A percentile compares a stretch with the other conserved stretches of the same genome.
phyloP scores from a whole-genome alignment of 2,329 filamentous ascomycete species.

The Aspergillus sp. region DNA sequence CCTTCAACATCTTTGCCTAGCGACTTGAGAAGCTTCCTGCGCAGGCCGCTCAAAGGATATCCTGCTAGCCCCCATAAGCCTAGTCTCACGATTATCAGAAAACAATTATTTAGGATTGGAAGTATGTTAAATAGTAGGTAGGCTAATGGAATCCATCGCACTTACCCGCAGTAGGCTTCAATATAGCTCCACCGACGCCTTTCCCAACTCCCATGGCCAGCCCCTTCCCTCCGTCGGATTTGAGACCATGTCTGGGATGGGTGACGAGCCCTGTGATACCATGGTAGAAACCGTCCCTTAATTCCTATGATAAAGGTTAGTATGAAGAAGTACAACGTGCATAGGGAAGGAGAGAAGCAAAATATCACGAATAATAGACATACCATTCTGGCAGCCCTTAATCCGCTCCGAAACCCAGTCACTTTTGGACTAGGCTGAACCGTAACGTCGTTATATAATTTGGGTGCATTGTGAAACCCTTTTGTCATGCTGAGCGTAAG shows the following conservation, averaged over 20 bases:
- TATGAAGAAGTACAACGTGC: too few species aligned
- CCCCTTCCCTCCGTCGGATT: conserved; percentile 3
- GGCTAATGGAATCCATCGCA: background rate
- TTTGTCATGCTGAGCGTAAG: too few species aligned
- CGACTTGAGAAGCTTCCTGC: too few species aligned
- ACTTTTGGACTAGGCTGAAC: too few species aligned
- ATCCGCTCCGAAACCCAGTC: too few species aligned
- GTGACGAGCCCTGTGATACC: conserved; percentile 7
- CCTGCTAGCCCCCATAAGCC: conserved; percentile 10
- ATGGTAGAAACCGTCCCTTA: conserved; percentile 6
- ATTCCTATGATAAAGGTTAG: conserved; percentile 3
- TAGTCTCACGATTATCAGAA: background rate
- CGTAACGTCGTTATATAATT: too few species aligned
- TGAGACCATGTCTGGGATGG: conserved; percentile 6
- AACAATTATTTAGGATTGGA: background rate
- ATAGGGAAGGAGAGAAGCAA: too few species aligned
- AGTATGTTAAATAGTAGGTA: too few species aligned
- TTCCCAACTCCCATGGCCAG: conserved; percentile 7
- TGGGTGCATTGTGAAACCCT: too few species aligned
- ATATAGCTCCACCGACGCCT: conserved; percentile 4
- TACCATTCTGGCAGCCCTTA: too few species aligned
- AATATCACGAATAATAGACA: too few species aligned
- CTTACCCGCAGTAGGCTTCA: conserved; percentile 9
- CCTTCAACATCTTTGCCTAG: too few species aligned
- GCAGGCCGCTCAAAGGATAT: conserved; percentile 3